Percentiles rank a stretch among this genome's conserved stretches.
phyloP scores from a whole-genome alignment of 2,329 filamentous ascomycete genomes.

The Sclerotiophoma versabilis region DNA sequence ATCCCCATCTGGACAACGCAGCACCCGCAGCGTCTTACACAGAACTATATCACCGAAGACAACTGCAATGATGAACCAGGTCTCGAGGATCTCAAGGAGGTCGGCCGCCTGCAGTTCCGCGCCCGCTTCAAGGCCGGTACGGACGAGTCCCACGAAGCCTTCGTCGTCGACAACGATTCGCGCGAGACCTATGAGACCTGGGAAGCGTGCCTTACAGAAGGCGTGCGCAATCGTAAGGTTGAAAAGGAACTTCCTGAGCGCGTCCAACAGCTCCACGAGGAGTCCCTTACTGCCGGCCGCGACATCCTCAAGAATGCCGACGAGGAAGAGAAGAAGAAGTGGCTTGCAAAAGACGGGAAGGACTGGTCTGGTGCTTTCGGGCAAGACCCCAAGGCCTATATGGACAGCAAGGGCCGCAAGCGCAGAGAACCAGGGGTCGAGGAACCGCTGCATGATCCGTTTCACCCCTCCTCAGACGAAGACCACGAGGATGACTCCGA shows the following conservation, averaged over 20 bases:
- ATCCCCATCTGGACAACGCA: conserved; percentile 91
- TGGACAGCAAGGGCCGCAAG: conserved; percentile 61
- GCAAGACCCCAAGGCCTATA: conserved; percentile 70
- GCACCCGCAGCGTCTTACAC: conserved; percentile 76
- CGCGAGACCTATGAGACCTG: conserved; percentile 94
- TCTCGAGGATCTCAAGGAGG: conserved; percentile 75
- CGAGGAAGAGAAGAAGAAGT: conserved; percentile 75
- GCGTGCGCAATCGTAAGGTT: conserved; percentile 76
- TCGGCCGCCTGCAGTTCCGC: conserved; percentile 81
- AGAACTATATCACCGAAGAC: conserved; percentile 88
- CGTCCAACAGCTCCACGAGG: conserved; percentile 79
- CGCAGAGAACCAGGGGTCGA: conserved; percentile 64
- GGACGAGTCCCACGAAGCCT: conserved; percentile 82
- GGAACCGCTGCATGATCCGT: conserved; percentile 59
- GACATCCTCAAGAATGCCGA: conserved; percentile 78
- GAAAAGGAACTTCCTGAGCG: conserved; percentile 74
- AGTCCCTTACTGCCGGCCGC: conserved; percentile 78
- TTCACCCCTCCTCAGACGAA: conserved; percentile 55
- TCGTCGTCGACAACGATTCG: conserved; percentile 85
- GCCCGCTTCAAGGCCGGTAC: conserved; percentile 89
- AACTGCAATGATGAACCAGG: conserved; percentile 75
- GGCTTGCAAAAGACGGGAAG: conserved; percentile 79
- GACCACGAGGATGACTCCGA: conserved; percentile 48
- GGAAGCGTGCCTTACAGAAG: conserved; percentile 90
- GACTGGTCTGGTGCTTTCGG: conserved; percentile 91